Evolutionary conservation across 495 filamentous ascomycete species (phyloP).

Genomic region (Poronia punctata): DNA sequence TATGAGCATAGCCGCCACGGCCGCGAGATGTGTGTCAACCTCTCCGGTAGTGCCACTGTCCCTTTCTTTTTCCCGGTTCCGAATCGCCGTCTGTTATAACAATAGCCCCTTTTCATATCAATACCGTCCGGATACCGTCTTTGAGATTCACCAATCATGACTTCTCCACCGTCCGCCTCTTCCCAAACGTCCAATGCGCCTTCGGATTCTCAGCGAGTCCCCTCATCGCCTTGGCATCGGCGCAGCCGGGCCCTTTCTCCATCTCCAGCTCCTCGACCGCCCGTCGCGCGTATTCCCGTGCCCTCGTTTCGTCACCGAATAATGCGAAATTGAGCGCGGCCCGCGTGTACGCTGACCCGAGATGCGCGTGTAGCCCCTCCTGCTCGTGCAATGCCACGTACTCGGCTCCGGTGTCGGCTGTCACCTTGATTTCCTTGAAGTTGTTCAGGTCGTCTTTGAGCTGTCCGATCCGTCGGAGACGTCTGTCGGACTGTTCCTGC

Average conservation of each 20-base stretch:
- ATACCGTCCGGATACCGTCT: no score
- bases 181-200: conserved; percentile 26
- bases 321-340: conserved; percentile 38
- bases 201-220: conserved; percentile 25
- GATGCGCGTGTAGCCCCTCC: conserved; percentile 30
- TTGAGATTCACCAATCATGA: no score
- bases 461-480: conserved; percentile 26
- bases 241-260: conserved; percentile 25
- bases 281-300: conserved; percentile 23
- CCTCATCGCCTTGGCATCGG: conserved; percentile 30
- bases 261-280: conserved; percentile 29
- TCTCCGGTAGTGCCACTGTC: no score
- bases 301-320: conserved; percentile 31
- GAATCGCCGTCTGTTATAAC: no score
- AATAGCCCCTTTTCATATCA: no score
- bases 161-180: conserved; percentile 11
- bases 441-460: conserved; percentile 31
- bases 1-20: no score
- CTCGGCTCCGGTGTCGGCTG: conserved; percentile 26
- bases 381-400: conserved; percentile 27
- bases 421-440: conserved; percentile 21
- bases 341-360: conserved; percentile 31
- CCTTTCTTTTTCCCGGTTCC: no score
- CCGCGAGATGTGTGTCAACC: no score
- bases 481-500: conserved; percentile 26